phyloP scores from a whole-genome alignment of 1,139 yeast genomes.

The Pichia sp. region DNA sequence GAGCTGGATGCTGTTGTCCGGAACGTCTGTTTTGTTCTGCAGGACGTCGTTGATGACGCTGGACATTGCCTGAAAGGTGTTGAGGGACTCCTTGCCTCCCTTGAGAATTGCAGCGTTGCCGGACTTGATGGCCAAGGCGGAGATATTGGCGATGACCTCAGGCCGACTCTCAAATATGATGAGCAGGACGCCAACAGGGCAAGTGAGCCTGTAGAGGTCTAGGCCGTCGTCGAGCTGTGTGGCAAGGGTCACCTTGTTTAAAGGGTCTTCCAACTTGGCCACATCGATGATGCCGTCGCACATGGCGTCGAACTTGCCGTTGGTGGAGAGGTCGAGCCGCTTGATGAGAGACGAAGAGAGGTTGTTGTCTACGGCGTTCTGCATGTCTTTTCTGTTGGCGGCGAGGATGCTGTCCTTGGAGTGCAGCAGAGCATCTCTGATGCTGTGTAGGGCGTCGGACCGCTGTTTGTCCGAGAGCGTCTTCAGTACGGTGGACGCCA shows the following conservation, averaged over 20 bases:
- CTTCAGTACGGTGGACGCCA: constrained; percentile 75
- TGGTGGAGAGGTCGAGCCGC: constrained; percentile 73
- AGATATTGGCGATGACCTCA: constrained; percentile 95
- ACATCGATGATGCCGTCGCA: constrained; percentile 92
- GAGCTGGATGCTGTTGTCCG: constrained; percentile 75
- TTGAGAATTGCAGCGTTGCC: constrained; percentile 94
- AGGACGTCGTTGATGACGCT: constrained; percentile 62
- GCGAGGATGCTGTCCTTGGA: constrained; percentile 57
- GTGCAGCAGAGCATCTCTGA: constrained; percentile 61
- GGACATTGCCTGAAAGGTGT: constrained; percentile 83
- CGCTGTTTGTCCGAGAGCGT: constrained; percentile 71
- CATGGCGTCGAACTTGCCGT: constrained; percentile 90
- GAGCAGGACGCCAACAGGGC: constrained; percentile 91
- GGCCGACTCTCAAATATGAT: constrained; percentile 97
- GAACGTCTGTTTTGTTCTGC: constrained; percentile 56
- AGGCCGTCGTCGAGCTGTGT: constrained; percentile 83
- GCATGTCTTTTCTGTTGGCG: constrained; percentile 75
- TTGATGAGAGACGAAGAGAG: constrained; percentile 70
- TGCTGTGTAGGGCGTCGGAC: constrained; percentile 63
- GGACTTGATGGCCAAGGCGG: constrained; percentile 91
- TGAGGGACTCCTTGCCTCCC: constrained; percentile 90
- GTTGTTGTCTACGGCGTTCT: constrained; percentile 54
- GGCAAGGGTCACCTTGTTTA: constrained; percentile 79
- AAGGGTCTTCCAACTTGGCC: constrained; percentile 81
- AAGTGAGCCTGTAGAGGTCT: constrained; percentile 73